Evolutionary conservation across 495 filamentous ascomycete species (phyloP), one percentile per base, ranked within the genome.

Genomic region (Hypomontagnella monticulosa): DNA sequence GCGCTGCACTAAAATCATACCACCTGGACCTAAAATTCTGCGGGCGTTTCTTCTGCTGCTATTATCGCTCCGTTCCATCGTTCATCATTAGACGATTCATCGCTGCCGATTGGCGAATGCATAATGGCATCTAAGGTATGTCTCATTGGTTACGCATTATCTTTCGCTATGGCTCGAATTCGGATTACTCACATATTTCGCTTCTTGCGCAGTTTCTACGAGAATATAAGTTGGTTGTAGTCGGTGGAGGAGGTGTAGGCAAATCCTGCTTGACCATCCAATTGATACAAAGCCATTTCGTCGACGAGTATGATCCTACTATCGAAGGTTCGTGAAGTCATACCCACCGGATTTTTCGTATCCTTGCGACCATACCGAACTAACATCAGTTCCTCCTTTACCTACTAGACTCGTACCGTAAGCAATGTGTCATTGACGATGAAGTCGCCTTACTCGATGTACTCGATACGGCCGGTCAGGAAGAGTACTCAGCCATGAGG

Each of bases 241-340:
- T 99, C 46, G 95, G 95, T 71, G 95, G 95, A 68, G 95, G 95
- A 85, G 95, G 95, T 72, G 95, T 99, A 61, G 95, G 95, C 78
- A 99, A 99, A 82, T 98, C 96, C 47, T 99, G 95, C 83, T 87
- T 99, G 83, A 99, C 95, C 23, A 99, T 99, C 75, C 95, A 97
- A 83, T 85, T 99, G 81, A 98, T 98, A 77, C 95, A 99, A 80
- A 92, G 88, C 70, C 95, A 99, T 76, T 99, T 99, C 82, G 93
- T 99, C 71, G 95, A 99, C 77, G 95, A 99, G 78, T 99, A 99
- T 78, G 95, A 99, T 79, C 95, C 95, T 41, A 99, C 95, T 71
- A 99, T 99, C 73, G 95, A 99, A 90, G 95, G 95, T 97, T 78
- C 67, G 87, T 72, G 46, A 16, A 43, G 41, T 43, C 48, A 48